Evolutionary conservation across 768 basidiomycete species (phyloP).

Genomic region (Holtermannia corniformis): DNA sequence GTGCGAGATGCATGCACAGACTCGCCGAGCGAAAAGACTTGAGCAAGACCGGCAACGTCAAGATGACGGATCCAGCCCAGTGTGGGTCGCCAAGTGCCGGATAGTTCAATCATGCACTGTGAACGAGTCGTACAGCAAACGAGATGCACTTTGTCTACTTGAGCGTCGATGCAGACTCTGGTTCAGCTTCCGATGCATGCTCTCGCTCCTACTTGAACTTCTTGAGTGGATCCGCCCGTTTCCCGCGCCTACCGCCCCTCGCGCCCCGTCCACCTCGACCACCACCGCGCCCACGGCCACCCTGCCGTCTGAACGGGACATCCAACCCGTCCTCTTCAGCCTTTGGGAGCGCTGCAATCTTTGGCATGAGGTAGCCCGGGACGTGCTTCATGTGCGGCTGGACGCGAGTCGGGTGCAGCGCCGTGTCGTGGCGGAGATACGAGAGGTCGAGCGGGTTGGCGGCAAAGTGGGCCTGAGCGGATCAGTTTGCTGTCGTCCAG

Average conservation of each 20-base stretch:
- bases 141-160: too few species aligned
- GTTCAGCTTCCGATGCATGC: too few species aligned
- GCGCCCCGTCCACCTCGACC: conserved; percentile 47
- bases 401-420: conserved; percentile 76
- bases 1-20: too few species aligned
- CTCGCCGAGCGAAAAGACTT: too few species aligned
- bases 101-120: too few species aligned
- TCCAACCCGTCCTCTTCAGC: conserved; percentile 49
- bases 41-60: too few species aligned
- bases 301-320: conserved; percentile 61
- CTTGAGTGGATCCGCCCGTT: conserved; percentile 72
- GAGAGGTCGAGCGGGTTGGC: conserved; percentile 91
- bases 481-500: background rate
- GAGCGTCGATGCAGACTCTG: too few species aligned
- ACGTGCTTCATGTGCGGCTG: conserved; percentile 95
- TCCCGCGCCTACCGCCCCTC: conserved; percentile 50
- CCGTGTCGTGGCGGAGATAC: conserved; percentile 86
- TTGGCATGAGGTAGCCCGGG: conserved; percentile 82
- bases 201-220: background rate
- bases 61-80: too few species aligned
- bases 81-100: too few species aligned
- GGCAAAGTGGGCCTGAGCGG: conserved; percentile 80
- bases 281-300: conserved; percentile 50
- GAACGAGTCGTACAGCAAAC: too few species aligned
- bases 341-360: conserved; percentile 54